Conservation (phyloP, 257 asterid species). For the Sherardia arvensis region DNA sequence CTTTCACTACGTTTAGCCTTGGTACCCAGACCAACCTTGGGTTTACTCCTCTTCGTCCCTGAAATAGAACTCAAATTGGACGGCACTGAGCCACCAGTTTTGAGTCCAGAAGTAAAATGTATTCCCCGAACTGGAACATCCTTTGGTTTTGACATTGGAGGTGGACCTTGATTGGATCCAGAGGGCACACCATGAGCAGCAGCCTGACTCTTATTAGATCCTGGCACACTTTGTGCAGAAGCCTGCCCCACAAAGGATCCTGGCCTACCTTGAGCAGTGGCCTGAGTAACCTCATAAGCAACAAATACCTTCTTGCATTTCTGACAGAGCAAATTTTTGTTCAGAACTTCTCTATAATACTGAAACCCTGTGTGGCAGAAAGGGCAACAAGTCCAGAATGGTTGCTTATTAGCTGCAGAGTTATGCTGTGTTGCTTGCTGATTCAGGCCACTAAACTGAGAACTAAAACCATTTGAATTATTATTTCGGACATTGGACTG, state of each 20-base stretch:
- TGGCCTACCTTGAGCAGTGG: constrained; percentile 27
- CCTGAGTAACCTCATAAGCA: constrained; percentile 32
- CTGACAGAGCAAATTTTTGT: constrained; percentile 36
- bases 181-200: constrained; percentile 2
- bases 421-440: constrained; percentile 29
- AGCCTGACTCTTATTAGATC: constrained; percentile 22
- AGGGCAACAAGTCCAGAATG: constrained; percentile 58
- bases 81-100: constrained; percentile 21
- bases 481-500: constrained; percentile 22
- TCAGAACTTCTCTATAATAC: constrained; percentile 24
- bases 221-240: constrained; percentile 29
- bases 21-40: constrained; percentile 20
- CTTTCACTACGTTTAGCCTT: constrained; percentile 18
- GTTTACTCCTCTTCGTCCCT: constrained; percentile 21
- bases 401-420: constrained; percentile 20
- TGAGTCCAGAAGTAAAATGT: constrained; percentile 16
- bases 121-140: constrained; percentile 19
- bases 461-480: constrained; percentile 26
- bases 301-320: constrained; percentile 30
- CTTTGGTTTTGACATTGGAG: constrained; percentile 19
- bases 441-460: constrained; percentile 24
- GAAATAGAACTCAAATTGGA: constrained; percentile 25
- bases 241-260: constrained; percentile 26
- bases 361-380: constrained; percentile 38
- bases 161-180: constrained; percentile 21